Evolutionary conservation across 1,284 basidiomycete species (phyloP), one percentile per base, ranked within the genome.

Genomic region (Dichomitus squalens): DNA sequence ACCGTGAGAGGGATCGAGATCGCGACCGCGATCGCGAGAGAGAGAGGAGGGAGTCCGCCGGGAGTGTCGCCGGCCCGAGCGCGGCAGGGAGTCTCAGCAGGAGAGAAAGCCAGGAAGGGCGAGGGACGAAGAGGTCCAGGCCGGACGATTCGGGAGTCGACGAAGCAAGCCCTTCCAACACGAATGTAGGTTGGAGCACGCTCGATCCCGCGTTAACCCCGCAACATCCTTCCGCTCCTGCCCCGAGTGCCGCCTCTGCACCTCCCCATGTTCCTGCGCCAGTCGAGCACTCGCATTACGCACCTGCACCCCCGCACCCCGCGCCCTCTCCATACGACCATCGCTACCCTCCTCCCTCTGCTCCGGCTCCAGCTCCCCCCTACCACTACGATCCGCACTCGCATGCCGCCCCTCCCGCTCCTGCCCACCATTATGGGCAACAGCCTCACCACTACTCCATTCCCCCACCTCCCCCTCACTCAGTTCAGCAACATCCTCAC

Each of bases 141-240:
- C 57, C 52, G 7, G 64, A 66, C 20, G 64, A 62, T 7, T 47
- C 55, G 8, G 49, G 46, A n/a, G 48, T 64, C 6, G 63, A 58
- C 7, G 60, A 64, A 27, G 48, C 65, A 9, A 60, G 66, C 20
- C 64, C 66, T 1, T 61, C 65, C 7, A 59, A 52, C 31, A 49
- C 63, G 14, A 57, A 54, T 12, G 60, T 59, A 0, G 56, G 50
- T 8, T 70, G 68, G 67, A 56, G 60, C 5, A 47, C 66, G 16
- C 65, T 70, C 11, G 70, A 71, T 56, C 68, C 71, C 27, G 57
- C 68, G 23, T 64, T 70, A 3, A 58, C 60, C 35, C 43, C 68
- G 12, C 63, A 58, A 25, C 44, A 47, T 33, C 18, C 44, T 33
- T 33, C 44, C 18, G 44, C 44, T 2, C 31, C 44, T 12, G 9